Conservation (phyloP, 1,284 basidiomycete species). For the Microbotryomycetes sp. region DNA sequence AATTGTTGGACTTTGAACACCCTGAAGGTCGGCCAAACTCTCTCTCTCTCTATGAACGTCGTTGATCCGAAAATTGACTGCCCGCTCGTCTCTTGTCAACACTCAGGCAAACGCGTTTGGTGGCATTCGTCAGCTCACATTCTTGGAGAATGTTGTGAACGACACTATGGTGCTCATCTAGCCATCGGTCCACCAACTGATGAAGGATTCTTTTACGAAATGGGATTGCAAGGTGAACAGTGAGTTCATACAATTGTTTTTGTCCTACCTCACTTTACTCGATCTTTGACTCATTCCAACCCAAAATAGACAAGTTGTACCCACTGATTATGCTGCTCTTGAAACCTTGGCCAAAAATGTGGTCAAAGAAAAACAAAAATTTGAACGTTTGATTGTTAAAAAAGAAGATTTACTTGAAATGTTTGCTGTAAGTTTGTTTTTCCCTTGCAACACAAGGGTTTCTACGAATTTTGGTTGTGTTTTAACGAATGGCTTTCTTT, state of each 20-base stretch:
- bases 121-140: conserved; percentile 99
- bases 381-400: conserved; percentile 85
- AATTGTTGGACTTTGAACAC: conserved; percentile 89
- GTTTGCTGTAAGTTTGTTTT: conserved; percentile 70
- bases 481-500: neutral
- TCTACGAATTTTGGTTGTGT: neutral
- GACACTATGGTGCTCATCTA: conserved; percentile 94
- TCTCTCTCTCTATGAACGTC: neutral
- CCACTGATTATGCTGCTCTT: conserved; percentile 76
- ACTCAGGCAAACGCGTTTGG: conserved; percentile 88
- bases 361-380: conserved; percentile 95
- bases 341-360: conserved; percentile 83
- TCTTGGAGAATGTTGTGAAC: conserved; percentile 93
- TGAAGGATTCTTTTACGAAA: conserved; percentile 99
- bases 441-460: no score
- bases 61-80: neutral
- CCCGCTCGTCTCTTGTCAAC: no score
- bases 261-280: neutral
- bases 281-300: neutral
- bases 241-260: neutral
- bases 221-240: conserved; percentile 48
- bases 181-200: conserved; percentile 97
- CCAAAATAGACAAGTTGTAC: conserved; percentile 58
- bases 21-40: conserved; percentile 76
- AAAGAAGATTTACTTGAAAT: conserved; percentile 94